Evolutionary conservation across 192 early-diverging fungal species (phyloP), one percentile per base, ranked within the genome.

Genomic region (Gonapodya sp.): DNA sequence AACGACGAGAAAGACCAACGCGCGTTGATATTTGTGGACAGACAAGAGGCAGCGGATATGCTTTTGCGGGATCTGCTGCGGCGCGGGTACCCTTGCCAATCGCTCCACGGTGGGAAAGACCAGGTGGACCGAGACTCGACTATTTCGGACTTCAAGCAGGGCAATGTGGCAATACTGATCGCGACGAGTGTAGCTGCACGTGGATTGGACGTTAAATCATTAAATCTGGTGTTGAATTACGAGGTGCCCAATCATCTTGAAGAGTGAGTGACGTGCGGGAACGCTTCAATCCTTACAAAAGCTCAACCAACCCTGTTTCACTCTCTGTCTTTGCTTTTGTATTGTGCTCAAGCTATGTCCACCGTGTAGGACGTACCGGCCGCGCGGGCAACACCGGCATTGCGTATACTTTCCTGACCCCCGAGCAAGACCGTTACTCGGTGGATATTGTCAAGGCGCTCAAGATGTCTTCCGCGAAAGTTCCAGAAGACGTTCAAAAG

Each of bases 241-340:
- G 98, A 99, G 81, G 94, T 94, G 73, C 98, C 98, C 2, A 96
- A 96, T 86, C 95, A 99, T 79, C 94, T 96, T 91, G 98, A 99
- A 81, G 98, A 99, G 46, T 64, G 46, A 64, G 46, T 64, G 46
- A n/a, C n/a, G n/a, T n/a, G n/a, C n/a, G n/a, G n/a, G n/a, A n/a
- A n/a, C 46, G 24, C 46, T 64, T 64, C 46, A 8, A 8, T 64
- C 8, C 46, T 64, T 64, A 24, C 24, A 8, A 24, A 64, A 16
- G 46, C 8, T 24, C 46, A 64, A 16, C 46, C 8, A 64, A 64
- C 46, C 8, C 46, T 8, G 24, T 64, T 24, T 8, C 46, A 16
- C 46, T 16, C 46, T 24, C 46, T 64, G 46, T 16, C 46, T n/a
- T n/a, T n/a, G n/a, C n/a, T n/a, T n/a, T n/a, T n/a, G n/a, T n/a